phyloP scores from a whole-genome alignment of 1,284 basidiomycete genomes.

The Austroboletus niveus region DNA sequence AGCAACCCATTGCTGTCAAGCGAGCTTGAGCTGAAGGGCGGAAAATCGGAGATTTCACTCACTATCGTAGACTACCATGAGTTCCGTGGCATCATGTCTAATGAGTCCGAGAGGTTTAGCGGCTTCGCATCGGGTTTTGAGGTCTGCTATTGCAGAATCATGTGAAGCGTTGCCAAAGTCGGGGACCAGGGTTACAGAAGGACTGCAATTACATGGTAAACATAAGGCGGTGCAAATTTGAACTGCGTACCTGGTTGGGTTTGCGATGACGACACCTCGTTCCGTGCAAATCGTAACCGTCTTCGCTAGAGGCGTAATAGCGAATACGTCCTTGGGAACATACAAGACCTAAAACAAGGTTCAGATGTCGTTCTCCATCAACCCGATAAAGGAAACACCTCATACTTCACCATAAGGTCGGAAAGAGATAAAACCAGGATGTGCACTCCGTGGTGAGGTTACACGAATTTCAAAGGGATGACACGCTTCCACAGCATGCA shows the following conservation, averaged over 20 bases:
- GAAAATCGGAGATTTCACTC: conserved; percentile 21
- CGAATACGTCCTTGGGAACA: conserved; percentile 64
- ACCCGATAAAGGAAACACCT: not conserved
- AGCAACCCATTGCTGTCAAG: conserved; percentile 60
- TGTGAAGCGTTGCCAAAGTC: conserved; percentile 49
- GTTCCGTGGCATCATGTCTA: conserved; percentile 52
- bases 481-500: conserved; percentile 46
- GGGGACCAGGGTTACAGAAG: conserved; percentile 54
- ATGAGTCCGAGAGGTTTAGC: conserved; percentile 68
- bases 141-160: conserved; percentile 42
- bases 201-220: conserved; percentile 28
- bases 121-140: conserved; percentile 59
- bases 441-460: conserved; percentile 33
- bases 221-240: not conserved
- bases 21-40: not conserved
- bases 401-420: conserved; percentile 62
- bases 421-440: conserved; percentile 41
- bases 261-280: conserved; percentile 60
- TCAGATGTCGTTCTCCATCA: not conserved
- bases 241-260: conserved; percentile 56
- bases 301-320: conserved; percentile 56
- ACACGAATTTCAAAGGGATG: conserved; percentile 28
- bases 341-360: conserved; percentile 51
- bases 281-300: conserved; percentile 64
- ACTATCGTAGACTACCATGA: conserved; percentile 75